These are phyloP conservation scores for Aspergillus pseudoglaucus DNA, from an alignment of 2,329 filamentous ascomycete species.

Conservation along the genomic window DNA sequence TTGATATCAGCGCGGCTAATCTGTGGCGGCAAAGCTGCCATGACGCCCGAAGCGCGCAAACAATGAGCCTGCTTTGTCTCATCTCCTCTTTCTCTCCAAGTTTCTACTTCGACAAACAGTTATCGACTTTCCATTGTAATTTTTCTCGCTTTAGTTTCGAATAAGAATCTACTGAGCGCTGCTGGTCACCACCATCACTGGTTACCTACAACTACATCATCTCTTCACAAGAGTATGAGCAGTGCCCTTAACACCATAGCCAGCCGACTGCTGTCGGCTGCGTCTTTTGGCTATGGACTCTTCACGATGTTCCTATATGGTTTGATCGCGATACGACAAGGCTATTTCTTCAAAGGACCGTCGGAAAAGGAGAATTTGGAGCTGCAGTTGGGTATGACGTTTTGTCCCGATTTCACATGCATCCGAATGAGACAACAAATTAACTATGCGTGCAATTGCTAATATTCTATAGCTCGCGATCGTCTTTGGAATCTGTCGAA, in stretches of 20 bases:
- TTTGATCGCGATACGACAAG: slow-evolving; percentile 22
- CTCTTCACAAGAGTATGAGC: background rate
- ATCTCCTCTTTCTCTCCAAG: too few relatives aligned
- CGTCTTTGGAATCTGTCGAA: slow-evolving; percentile 50
- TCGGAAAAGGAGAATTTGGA: slow-evolving; percentile 37
- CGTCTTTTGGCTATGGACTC: slow-evolving; percentile 28
- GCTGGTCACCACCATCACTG: background rate
- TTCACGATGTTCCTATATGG: slow-evolving; percentile 30
- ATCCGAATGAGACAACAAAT: too few relatives aligned
- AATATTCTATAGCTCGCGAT: slow-evolving; percentile 39
- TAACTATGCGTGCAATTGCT: too few relatives aligned
- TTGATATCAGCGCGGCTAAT: too few relatives aligned
- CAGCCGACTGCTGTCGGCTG: slow-evolving; percentile 9
- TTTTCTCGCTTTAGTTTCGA: too few relatives aligned
- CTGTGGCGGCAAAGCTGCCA: too few relatives aligned
- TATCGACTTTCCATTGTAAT: too few relatives aligned
- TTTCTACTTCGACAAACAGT: too few relatives aligned
- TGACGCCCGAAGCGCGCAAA: too few relatives aligned
- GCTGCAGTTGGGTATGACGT: slow-evolving; percentile 34
- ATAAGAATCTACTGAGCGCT: too few relatives aligned
- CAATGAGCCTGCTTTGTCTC: too few relatives aligned
- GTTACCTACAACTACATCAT: slow-evolving; percentile 1
- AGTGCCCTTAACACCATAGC: slow-evolving; percentile 14
- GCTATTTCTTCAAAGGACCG: slow-evolving; percentile 31
- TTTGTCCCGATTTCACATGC: background rate